Evolutionary conservation across 2,329 filamentous ascomycete genomes (phyloP).

Genomic region (Chaetomiaceae sp.): DNA sequence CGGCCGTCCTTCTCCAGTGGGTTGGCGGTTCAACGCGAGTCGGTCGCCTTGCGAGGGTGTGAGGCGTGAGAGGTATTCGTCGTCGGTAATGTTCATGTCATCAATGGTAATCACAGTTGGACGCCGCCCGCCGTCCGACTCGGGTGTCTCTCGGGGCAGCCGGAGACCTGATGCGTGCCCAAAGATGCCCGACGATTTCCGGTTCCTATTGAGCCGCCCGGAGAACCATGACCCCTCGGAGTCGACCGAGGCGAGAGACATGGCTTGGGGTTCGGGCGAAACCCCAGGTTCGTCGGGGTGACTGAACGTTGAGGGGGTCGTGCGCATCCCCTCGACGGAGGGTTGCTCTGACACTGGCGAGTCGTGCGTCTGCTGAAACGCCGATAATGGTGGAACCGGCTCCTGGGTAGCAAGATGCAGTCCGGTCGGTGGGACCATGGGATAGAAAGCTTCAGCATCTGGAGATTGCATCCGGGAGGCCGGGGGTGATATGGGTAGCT

Average conservation of each 20-base stretch:
- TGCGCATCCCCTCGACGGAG: constrained; percentile 37
- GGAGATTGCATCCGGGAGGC: constrained; percentile 77
- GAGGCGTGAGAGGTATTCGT: constrained; percentile 66
- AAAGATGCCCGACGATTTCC: constrained; percentile 41
- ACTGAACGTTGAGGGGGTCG: constrained; percentile 43
- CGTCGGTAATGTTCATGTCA: constrained; percentile 59
- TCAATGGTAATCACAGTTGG: constrained; percentile 52
- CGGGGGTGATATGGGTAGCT: constrained; percentile 78
- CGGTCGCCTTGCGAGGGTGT: constrained; percentile 29
- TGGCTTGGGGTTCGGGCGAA: constrained; percentile 62
- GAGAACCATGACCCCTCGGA: constrained; percentile 96
- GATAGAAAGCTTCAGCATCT: constrained; percentile 47
- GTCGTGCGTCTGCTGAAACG: constrained; percentile 33
- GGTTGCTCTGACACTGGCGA: constrained; percentile 43
- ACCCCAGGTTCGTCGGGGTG: constrained; percentile 36
- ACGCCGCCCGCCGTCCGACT: constrained; percentile 34
- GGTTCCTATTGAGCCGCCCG: constrained; percentile 49
- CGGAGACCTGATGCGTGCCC: constrained; percentile 15
- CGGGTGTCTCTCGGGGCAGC: constrained; percentile 40
- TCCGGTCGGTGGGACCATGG: constrained; percentile 26
- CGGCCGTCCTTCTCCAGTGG: constrained; percentile 47
- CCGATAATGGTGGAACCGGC: constrained; percentile 31
- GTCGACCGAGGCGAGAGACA: constrained; percentile 89
- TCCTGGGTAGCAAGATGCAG: constrained; percentile 10
- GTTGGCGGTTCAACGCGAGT: constrained; percentile 34